Conservation (phyloP, 169 alveolate genomes). For the Eimeria brunetti region DNA sequence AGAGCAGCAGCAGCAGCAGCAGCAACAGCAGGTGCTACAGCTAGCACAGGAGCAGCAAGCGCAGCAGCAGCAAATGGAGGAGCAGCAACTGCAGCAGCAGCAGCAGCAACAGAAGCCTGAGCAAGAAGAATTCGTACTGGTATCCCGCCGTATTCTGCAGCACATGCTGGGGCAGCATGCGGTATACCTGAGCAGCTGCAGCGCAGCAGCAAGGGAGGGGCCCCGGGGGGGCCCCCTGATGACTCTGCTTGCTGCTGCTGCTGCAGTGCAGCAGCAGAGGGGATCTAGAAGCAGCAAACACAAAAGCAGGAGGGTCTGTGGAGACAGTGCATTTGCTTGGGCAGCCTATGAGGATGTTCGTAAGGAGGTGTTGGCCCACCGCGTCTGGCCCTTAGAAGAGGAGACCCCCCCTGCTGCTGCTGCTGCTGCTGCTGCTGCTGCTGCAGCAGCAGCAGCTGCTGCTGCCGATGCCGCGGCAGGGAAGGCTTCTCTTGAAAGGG, state of each 20-base stretch:
- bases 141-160: constrained; percentile 56
- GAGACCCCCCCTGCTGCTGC: constrained; percentile 17
- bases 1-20: neutral
- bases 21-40: neutral
- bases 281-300: constrained; percentile 16
- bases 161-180: constrained; percentile 69
- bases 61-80: constrained; percentile 6
- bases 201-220: constrained; percentile 62
- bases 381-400: constrained; percentile 57
- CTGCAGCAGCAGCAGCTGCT: neutral
- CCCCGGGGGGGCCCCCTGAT: constrained; percentile 55
- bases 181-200: constrained; percentile 63
- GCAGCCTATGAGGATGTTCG: constrained; percentile 60
- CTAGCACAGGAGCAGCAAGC: too few species aligned
- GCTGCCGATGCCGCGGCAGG: constrained; percentile 16
- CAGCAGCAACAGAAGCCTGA: constrained; percentile 17
- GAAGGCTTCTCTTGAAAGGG: neutral
- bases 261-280: constrained; percentile 69
- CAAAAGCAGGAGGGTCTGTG: constrained; percentile 37
- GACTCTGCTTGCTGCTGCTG: constrained; percentile 70
- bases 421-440: constrained; percentile 10
- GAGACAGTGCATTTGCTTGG: constrained; percentile 56
- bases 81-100: constrained; percentile 36
- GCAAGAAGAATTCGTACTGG: constrained; percentile 35
- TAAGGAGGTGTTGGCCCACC: constrained; percentile 14